Base-by-base conservation (phyloP, 768 basidiomycete species). In the Coprinellus micaceus region DNA sequence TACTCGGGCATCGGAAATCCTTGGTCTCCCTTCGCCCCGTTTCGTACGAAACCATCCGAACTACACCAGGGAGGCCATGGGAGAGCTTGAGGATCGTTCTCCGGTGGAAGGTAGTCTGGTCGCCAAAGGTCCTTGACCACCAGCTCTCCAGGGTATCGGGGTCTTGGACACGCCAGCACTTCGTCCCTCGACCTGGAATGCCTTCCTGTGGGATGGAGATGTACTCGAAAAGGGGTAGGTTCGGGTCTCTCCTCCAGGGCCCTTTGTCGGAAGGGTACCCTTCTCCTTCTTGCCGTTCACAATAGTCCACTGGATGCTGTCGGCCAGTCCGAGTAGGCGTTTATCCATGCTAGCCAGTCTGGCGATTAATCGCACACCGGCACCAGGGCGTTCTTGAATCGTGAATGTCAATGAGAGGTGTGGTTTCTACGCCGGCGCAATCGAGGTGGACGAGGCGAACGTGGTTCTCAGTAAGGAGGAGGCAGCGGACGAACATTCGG, bases 391-490 rank as follows among this genome's bases (percentile, higher is more conserved):
- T 33, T n/a, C n/a, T n/a, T n/a, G n/a, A 22, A 28, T 54, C 12
- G 43, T 56, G 54, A 22, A 48, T 4, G 36, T 49, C 26, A 33
- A 48, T 17, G 33, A 29, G 46, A 3, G 15, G 30, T 12, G 45
- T 21, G 33, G 36, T 26, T 19, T 49, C 30, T 1, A 29, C 36
- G 15, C 54, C 54, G 21, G 21, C 22, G 9, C 54, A 19, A 26
- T 56, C 54, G 19, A 37, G 49, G 12, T 56, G 54, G 17, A 56
- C 10, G 17, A 56, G n/a, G 13, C 54, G 54, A 26, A 56, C 21
- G 22, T 22, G 29, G 2, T 12, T 40, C 22, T 26, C 25, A 3
- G 46, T 49, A 15, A 56, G 13, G 46, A 56, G 1, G 36, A 56
- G n/a, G 15, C 2, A n/a, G 13, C 54, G 9, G 9, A 48, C 36